Conservation (phyloP, 805 yeast species). For the Lachancea kluyveri region DNA sequence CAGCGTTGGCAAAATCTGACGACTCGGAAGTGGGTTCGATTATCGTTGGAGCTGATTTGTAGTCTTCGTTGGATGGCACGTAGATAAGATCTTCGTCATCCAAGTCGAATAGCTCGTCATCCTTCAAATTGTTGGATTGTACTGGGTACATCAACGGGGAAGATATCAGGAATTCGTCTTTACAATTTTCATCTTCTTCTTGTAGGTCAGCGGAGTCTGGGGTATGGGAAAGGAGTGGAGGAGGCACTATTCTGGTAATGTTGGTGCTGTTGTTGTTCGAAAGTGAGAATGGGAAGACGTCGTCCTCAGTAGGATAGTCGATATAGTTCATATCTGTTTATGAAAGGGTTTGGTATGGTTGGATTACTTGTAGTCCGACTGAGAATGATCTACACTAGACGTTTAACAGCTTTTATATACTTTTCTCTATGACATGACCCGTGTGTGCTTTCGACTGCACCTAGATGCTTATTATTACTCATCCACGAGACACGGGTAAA, state of each 20-base stretch:
- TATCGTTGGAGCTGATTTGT: slow-evolving; percentile 3
- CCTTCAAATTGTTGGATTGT: slow-evolving; percentile 2
- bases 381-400: no score
- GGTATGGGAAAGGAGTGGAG: slow-evolving; percentile 7
- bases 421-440: no score
- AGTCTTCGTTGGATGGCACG: background rate
- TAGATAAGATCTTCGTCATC: slow-evolving; percentile 7
- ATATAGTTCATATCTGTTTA: no score
- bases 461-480: no score
- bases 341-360: no score
- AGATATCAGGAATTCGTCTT: slow-evolving; percentile 7
- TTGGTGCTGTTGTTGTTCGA: slow-evolving; percentile 7
- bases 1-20: slow-evolving; percentile 21
- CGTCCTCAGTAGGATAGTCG: no score
- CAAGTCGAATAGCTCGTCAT: slow-evolving; percentile 11
- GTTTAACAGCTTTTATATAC: no score
- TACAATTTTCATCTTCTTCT: background rate
- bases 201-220: slow-evolving; percentile 2
- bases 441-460: no score
- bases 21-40: slow-evolving; percentile 3
- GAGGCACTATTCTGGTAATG: slow-evolving; percentile 2
- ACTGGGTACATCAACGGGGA: slow-evolving; percentile 4
- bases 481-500: no score
- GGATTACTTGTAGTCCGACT: no score
- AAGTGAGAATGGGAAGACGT: slow-evolving; percentile 12